Percentiles rank a stretch among this genome's conserved stretches.
Conservation (phyloP, 1,284 basidiomycete species). For the Cryptococcus amylolentus region DNA sequence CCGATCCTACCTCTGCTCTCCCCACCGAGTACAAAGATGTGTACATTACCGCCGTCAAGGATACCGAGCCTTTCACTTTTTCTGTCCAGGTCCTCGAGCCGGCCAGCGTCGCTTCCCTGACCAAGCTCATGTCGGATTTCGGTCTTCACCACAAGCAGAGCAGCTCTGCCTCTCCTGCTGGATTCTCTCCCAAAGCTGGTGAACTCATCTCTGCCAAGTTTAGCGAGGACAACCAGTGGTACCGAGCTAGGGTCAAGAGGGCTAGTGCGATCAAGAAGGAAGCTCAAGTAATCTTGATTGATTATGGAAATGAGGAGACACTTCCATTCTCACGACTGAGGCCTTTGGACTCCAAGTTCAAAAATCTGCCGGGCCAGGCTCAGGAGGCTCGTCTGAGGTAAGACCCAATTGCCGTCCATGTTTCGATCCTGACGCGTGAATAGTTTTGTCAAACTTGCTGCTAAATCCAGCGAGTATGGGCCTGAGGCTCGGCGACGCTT, state of each 20-base stretch:
- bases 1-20: conserved; percentile 57
- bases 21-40: conserved; percentile 84
- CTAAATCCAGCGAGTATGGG: conserved; percentile 76
- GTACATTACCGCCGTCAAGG: conserved; percentile 83
- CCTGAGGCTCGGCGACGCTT: conserved; percentile 80
- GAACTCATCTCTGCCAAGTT: conserved; percentile 77
- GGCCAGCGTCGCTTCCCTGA: conserved; percentile 82
- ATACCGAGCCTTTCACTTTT: conserved; percentile 73
- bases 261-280: conserved; percentile 73
- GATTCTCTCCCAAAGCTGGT: conserved; percentile 73
- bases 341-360: conserved; percentile 80
- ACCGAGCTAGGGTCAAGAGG: conserved; percentile 81
- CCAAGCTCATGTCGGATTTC: conserved; percentile 91
- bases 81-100: conserved; percentile 82
- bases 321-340: conserved; percentile 66
- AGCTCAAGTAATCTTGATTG: conserved; percentile 50
- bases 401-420: neutral
- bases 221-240: conserved; percentile 77
- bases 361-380: conserved; percentile 68
- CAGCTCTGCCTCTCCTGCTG: conserved; percentile 55
- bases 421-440: neutral
- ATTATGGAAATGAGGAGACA: conserved; percentile 77
- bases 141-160: conserved; percentile 73
- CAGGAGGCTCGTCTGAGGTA: conserved; percentile 49
- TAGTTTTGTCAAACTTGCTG: conserved; percentile 79